Percentiles rank a stretch among this genome's conserved stretches.
These are phyloP conservation scores for Verticillium klebahnii DNA, from an alignment of 2,329 filamentous ascomycete genomes.

Conservation along the genomic window DNA sequence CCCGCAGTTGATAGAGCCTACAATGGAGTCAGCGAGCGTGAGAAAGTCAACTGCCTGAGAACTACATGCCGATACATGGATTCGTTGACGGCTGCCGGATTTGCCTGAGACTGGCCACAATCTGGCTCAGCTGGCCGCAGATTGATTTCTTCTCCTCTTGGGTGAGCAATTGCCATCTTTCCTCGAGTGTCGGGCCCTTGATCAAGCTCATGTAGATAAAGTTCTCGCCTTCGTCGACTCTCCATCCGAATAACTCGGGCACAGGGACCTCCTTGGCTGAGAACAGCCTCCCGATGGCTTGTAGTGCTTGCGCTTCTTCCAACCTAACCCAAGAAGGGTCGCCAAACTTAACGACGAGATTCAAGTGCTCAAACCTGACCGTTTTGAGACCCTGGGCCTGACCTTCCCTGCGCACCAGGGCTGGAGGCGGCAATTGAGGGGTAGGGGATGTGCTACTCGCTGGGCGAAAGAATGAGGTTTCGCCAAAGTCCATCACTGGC, in stretches of 20 bases:
- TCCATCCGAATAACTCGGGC: slow-evolving; percentile 30
- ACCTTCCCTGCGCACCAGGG: neutral
- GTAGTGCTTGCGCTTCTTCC: neutral
- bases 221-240: slow-evolving; percentile 8
- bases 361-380: neutral
- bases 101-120: slow-evolving; percentile 5
- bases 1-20: neutral
- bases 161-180: slow-evolving; percentile 12
- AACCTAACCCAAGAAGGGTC: neutral
- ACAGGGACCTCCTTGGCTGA: slow-evolving; percentile 9
- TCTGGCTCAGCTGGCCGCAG: slow-evolving; percentile 12
- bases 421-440: neutral
- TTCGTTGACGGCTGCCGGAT: slow-evolving; percentile 10
- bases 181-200: slow-evolving; percentile 16
- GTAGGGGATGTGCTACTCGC: neutral
- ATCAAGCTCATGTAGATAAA: slow-evolving; percentile 22
- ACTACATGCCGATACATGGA: slow-evolving; percentile 1
- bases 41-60: neutral
- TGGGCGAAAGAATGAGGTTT: neutral
- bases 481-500: neutral
- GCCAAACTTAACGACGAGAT: slow-evolving; percentile 2
- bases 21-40: neutral
- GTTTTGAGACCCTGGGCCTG: neutral
- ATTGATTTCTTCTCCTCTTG: slow-evolving; percentile 17
- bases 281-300: neutral